Base-by-base conservation (phyloP, 1,139 yeast genomes). In the Blastobotrys indianensis region DNA sequence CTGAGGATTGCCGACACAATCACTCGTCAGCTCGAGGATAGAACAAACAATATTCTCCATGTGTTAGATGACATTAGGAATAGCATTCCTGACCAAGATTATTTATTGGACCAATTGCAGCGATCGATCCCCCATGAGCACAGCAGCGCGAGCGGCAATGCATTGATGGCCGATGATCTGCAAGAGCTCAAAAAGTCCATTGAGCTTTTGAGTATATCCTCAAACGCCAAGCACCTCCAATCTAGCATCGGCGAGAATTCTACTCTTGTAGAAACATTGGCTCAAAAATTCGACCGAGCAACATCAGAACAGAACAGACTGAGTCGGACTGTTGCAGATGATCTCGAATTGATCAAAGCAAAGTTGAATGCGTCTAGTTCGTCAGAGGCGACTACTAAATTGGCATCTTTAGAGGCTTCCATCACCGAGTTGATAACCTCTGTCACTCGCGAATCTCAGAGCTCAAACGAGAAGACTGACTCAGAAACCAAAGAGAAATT, bases 51-150 rank as follows among this genome's bases (percentile, higher is more conserved):
- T 3, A n/a, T 44, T 29, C 23, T 32, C 12, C 28, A 31, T 4
- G 38, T 32, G 3, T 11, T 42, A 6, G 37, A 42, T 5, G 30
- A 37, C 12, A 42, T 42, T 12, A 42, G 32, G 33, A 33, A 42
- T 23, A 31, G 32, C 20, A 35, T 42, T 13, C 45, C 45, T 7
- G 41, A 42, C 32, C 32, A 23, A 13, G 41, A 37, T 3, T 28
- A 33, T 23, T 6, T 33, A 5, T 20, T 42, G 37, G 45, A 42
- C 32, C 25, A 23, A 25, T 15, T 42, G n/a, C 28, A 37, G 33
- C 32, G 37, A 32, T 41, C 41, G 37, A 41, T 42, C 33, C 41
- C 37, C 37, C 41, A 41, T 10, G 32, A 32, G 10, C 31, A 36
- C 2, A 4, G 31, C 15, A 41, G 25, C 13, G 41, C 37, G 16